Evolutionary conservation across 202 grass and related monocot species (phyloP), one percentile per base, ranked within the genome.

Genomic region (Digitaria exilis): DNA sequence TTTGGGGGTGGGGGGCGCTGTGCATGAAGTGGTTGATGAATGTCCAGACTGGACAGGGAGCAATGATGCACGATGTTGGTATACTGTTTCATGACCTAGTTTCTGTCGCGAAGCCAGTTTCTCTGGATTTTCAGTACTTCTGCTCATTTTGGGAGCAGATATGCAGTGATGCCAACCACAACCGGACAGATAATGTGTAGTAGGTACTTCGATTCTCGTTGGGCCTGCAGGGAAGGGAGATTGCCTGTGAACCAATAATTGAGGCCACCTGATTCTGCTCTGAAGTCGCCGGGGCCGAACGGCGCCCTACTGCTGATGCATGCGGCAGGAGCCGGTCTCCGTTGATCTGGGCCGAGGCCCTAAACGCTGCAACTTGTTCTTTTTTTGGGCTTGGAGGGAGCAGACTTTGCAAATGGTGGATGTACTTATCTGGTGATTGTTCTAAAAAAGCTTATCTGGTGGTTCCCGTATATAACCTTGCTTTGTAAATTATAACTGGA

Each of bases 21-120:
- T 73, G 22, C 12, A 32, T 57, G 61, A 44, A 56, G 35, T 45
- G 34, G 22, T 15, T 7, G 14, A 35, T 54, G 39, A 29, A 59
- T 25, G 22, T 28, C 42, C n/a, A 58, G 19, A 55, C 22, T 2
- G 52, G 54, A 24, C 50, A 28, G 32, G 5, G 4, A 7, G 57
- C 45, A 34, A 61, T 28, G 43, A 42, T 65, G n/a, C 19, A 19
- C 7, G 39, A 45, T 13, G 24, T 17, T 63, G 71, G 73, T 85
- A n/a, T 69, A 76, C 84, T 18, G 54, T 68, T 77, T 79, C 68
- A 35, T 86, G 78, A 83, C 18, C 6, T 7, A 9, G 42, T 75
- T 75, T 42, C 1, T 42, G 9, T 22, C 12, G 12, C 14, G 34
- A 17, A 24, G 16, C 10, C 14, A 18, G 17, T 29, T 21, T 5